These are phyloP conservation scores for Irpex sp. DNA, from an alignment of 1,284 basidiomycete genomes.

Conservation along the genomic window DNA sequence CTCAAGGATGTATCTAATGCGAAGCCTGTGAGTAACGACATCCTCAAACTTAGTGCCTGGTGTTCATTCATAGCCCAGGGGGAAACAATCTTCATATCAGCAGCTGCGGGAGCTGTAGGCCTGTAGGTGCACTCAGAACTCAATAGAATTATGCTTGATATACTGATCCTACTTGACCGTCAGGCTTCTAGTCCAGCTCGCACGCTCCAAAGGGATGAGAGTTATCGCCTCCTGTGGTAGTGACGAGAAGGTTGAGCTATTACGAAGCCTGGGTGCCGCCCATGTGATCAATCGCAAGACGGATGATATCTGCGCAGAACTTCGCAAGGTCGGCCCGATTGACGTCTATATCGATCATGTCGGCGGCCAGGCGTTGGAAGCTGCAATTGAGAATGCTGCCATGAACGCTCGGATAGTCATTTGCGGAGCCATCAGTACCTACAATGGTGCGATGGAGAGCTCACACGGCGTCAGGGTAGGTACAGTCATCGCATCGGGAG, in stretches of 20 bases:
- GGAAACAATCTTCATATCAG: constrained; percentile 54
- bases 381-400: not conserved
- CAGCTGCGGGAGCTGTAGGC: constrained; percentile 57
- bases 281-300: constrained; percentile 63
- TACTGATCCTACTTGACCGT: not conserved
- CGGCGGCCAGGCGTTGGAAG: constrained; percentile 2
- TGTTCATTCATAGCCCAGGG: constrained; percentile 30
- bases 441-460: not conserved
- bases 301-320: constrained; percentile 41
- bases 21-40: constrained; percentile 16
- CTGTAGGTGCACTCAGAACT: constrained; percentile 8
- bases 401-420: constrained; percentile 1
- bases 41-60: not conserved
- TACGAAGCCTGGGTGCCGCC: constrained; percentile 54
- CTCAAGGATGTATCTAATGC: constrained; percentile 25
- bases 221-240: constrained; percentile 63
- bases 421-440: not conserved
- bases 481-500: not conserved
- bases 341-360: constrained; percentile 26
- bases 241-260: constrained; percentile 53
- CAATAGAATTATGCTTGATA: not conserved
- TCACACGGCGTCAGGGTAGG: not conserved
- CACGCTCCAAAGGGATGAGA: constrained; percentile 46
- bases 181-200: constrained; percentile 41
- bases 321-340: constrained; percentile 48